Percentiles rank a stretch among this genome's conserved stretches.
phyloP scores from a whole-genome alignment of 345 rosid genomes.

The Carallia brachiata region DNA sequence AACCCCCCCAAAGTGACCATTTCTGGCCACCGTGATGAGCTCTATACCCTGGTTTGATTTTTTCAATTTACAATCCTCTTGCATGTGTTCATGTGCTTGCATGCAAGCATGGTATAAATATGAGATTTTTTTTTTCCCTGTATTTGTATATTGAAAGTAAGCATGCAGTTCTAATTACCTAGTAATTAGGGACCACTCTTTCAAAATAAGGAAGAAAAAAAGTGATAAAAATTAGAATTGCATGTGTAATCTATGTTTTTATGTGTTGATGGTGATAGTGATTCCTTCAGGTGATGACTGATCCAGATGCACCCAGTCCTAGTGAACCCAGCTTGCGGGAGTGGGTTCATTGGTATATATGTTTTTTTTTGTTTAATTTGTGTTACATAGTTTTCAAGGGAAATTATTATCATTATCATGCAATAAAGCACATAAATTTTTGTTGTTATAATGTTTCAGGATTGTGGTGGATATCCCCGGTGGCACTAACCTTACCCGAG shows the following conservation, averaged over 20 bases:
- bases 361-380: neutral
- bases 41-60: conserved; percentile 58
- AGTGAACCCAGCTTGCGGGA: conserved; percentile 87
- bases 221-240: too few species aligned
- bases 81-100: neutral
- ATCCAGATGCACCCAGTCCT: conserved; percentile 95
- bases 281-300: conserved; percentile 66
- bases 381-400: neutral
- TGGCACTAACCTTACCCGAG: conserved; percentile 59
- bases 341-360: conserved; percentile 78
- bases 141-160: too few species aligned
- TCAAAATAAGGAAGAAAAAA: too few species aligned
- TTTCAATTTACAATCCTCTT: too few species aligned
- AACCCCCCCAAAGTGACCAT: conserved; percentile 61
- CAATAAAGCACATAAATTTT: neutral
- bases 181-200: too few species aligned
- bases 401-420: neutral
- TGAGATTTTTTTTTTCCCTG: too few species aligned
- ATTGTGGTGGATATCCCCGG: conserved; percentile 78
- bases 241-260: too few species aligned
- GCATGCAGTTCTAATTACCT: too few species aligned
- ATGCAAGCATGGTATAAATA: neutral
- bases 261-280: neutral
- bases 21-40: conserved; percentile 55
- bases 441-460: conserved; percentile 39